phyloP scores from a whole-genome alignment of 352 stramenopile species.

The Pythium biforme region DNA sequence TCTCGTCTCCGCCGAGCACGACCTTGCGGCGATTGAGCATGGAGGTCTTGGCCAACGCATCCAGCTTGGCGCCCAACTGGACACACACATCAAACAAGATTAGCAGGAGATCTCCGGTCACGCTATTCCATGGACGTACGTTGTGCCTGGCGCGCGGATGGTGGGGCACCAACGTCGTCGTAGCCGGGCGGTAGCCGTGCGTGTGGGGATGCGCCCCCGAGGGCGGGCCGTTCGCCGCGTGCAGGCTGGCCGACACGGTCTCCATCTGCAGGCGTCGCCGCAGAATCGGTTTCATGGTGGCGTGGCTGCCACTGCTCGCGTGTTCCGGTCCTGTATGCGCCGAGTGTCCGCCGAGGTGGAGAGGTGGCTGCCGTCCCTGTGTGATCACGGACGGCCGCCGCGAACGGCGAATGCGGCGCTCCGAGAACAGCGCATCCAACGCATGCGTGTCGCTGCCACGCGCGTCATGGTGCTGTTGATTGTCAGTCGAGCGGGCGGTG shows the following conservation, averaged over 20 bases:
- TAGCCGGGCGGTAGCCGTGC: conserved; percentile 10
- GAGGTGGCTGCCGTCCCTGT: neutral
- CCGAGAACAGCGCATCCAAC: conserved; percentile 31
- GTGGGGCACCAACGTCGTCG: conserved; percentile 9
- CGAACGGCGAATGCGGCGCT: conserved; percentile 27
- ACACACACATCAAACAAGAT: neutral
- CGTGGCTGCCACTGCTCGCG: conserved; percentile 2
- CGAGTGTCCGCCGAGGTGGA: neutral
- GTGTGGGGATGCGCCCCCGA: neutral
- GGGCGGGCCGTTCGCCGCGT: neutral
- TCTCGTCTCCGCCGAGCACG: conserved; percentile 41
- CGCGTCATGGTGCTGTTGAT: conserved; percentile 10
- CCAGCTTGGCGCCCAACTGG: conserved; percentile 54
- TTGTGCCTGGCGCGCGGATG: conserved; percentile 26
- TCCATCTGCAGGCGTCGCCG: conserved; percentile 20
- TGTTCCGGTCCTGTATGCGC: neutral
- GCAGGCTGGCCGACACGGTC: neutral
- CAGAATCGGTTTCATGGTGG: conserved; percentile 7
- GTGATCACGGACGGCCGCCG: conserved; percentile 30
- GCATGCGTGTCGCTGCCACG: conserved; percentile 10
- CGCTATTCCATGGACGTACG: no score
- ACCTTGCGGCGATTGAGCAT: conserved; percentile 58
- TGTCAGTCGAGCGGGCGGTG: neutral
- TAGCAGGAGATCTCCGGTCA: no score
- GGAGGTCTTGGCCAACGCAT: conserved; percentile 56